Evolutionary conservation across 106 monocot species (phyloP), one percentile per base, ranked within the genome.

Genomic region (Apostasia ramifera): DNA sequence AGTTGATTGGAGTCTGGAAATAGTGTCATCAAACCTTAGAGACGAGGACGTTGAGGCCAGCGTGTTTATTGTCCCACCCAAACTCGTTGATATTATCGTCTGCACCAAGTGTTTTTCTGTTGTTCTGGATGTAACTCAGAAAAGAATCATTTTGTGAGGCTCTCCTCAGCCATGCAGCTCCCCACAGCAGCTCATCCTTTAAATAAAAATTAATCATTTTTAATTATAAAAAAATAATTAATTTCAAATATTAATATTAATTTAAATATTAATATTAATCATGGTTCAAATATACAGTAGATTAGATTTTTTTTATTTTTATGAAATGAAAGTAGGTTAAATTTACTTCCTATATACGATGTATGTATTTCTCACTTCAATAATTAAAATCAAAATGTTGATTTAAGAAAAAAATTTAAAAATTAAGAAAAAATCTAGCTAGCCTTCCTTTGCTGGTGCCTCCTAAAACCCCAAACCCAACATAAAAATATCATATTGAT

Each of bases 11-110:
- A 55, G 14, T 4, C 14, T 55, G 3, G 11, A 6, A 40, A 10
- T 13, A 5, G 40, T 1, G 39, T 57, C 3, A 14, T 1, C 62
- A 45, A 5, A 93, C 94, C 84, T 82, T 89, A 58, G 89, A 86
- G 74, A 97, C 74, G 11, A 97, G 84, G 47, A 97, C 86, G 48
- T 86, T 87, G 77, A 92, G 78, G 77, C 95, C 95, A 40, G 92
- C 95, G 44, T 97, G 92, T 70, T 97, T 97, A 79, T 92, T 92
- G 65, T 97, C 95, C 95, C 95, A 97, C 0, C 95, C 95, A 48
- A 97, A 97, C 75, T 97, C 95, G 40, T 87, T 87, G 61, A 89
- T 81, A 67, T 73, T 88, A 57, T 89, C 92, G 0, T 92, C 88
- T 5, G 84, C 86, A 14, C 86, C 84, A 1, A 97, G 84, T 3